Conservation (phyloP, 768 basidiomycete species). For the Leccinellum rugosiceps region DNA sequence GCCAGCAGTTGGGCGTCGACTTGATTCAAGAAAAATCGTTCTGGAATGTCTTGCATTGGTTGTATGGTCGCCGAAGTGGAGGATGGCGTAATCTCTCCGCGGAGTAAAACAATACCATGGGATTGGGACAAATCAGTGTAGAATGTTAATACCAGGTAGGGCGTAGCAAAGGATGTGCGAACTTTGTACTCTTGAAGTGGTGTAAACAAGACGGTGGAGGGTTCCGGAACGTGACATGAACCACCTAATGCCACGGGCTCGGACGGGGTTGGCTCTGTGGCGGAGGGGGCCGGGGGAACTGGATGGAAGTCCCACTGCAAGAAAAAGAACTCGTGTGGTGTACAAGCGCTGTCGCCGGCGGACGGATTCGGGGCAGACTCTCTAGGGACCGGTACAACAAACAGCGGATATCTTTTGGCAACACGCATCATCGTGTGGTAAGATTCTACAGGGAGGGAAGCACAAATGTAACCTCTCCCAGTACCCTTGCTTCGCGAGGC, state of each 20-base stretch:
- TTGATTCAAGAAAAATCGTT: constrained; percentile 62
- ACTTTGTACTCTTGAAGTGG: constrained; percentile 92
- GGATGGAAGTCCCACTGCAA: constrained; percentile 90
- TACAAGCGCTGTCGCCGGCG: constrained; percentile 29
- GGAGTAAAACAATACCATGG: constrained; percentile 80
- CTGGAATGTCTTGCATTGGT: constrained; percentile 27
- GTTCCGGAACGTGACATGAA: constrained; percentile 41
- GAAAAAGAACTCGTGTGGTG: constrained; percentile 76
- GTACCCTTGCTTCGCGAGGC: constrained; percentile 75
- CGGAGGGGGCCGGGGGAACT: constrained; percentile 55
- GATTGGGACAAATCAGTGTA: constrained; percentile 85
- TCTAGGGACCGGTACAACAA: constrained; percentile 80
- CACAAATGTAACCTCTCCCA: constrained; percentile 82
- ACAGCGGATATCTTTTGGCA: constrained; percentile 67
- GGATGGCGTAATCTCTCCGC: constrained; percentile 87
- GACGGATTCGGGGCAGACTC: constrained; percentile 25
- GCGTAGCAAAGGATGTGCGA: constrained; percentile 80
- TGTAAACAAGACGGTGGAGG: constrained; percentile 85
- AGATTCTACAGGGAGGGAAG: constrained; percentile 66
- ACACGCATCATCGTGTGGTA: constrained; percentile 68
- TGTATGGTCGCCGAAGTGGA: constrained; percentile 36
- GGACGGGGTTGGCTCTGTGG: constrained; percentile 44
- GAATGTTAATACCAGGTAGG: constrained; percentile 85
- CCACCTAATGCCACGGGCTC: constrained; percentile 26
- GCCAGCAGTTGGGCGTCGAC: constrained; percentile 82